These are phyloP conservation scores for Trichocladium antarcticum DNA, from an alignment of 495 filamentous ascomycete genomes.

Conservation along the genomic window DNA sequence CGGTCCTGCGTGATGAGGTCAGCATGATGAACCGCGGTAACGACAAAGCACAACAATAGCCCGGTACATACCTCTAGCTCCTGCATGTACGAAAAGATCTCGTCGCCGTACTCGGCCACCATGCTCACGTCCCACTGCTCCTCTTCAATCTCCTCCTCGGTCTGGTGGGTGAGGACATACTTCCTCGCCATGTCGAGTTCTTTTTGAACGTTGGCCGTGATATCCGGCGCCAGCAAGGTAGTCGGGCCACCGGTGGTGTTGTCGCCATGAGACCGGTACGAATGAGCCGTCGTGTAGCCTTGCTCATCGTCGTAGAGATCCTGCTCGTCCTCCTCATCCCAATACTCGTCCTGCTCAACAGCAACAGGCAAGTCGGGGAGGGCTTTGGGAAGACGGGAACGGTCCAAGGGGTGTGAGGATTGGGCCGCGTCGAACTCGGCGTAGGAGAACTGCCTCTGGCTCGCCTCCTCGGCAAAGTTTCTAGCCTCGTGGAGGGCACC, in stretches of 20 bases:
- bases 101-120: conserved; percentile 92
- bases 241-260: conserved; percentile 65
- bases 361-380: conserved; percentile 9
- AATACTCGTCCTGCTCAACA: conserved; percentile 62
- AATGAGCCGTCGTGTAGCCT: conserved; percentile 67
- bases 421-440: conserved; percentile 2
- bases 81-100: conserved; percentile 88
- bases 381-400: conserved; percentile 9
- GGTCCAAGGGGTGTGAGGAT: background rate
- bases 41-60: background rate
- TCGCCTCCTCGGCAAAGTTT: conserved; percentile 2
- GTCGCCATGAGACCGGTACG: conserved; percentile 60
- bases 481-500: background rate
- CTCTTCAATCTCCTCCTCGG: conserved; percentile 58
- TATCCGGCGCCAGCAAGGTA: conserved; percentile 59
- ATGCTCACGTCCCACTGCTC: conserved; percentile 92
- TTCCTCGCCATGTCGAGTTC: conserved; percentile 61
- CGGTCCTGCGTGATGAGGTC: conserved; percentile 43
- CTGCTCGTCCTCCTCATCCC: conserved; percentile 56
- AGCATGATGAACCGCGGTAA: conserved; percentile 3
- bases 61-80: conserved; percentile 64
- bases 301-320: conserved; percentile 75
- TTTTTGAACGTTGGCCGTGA: conserved; percentile 47
- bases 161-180: conserved; percentile 49
- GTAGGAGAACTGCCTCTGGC: background rate